These are phyloP conservation scores for Pseudogymnoascus sp. DNA, from an alignment of 2,329 filamentous ascomycete species.

Conservation along the genomic window DNA sequence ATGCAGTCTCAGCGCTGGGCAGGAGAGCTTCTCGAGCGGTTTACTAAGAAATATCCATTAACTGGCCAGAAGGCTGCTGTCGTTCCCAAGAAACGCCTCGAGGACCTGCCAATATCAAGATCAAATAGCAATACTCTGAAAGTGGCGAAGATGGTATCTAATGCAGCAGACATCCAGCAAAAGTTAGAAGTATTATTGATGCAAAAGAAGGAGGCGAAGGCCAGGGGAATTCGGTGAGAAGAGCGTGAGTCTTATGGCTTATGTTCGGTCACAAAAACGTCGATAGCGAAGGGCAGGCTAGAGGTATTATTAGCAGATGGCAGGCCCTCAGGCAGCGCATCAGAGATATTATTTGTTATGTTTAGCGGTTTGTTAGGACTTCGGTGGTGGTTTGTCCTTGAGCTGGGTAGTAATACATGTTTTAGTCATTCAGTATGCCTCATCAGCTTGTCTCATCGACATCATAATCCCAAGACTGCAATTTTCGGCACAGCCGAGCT, in stretches of 20 bases:
- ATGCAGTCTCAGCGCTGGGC: slow-evolving; percentile 10
- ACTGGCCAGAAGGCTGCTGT: slow-evolving; percentile 22
- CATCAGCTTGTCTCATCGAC: background rate
- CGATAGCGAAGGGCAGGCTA: background rate
- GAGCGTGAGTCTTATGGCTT: background rate
- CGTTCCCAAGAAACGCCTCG: slow-evolving; percentile 10
- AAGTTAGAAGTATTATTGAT: slow-evolving; percentile 22
- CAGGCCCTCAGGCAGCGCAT: background rate
- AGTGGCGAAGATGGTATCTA: background rate
- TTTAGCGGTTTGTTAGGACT: background rate
- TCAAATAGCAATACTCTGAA: background rate
- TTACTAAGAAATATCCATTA: slow-evolving; percentile 25
- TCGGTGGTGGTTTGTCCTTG: background rate
- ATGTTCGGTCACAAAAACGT: background rate
- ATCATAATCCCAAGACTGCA: background rate
- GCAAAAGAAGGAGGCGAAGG: slow-evolving; percentile 21
- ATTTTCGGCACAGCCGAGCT: background rate
- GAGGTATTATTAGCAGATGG: background rate
- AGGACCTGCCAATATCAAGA: background rate
- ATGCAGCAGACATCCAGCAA: slow-evolving; percentile 23
- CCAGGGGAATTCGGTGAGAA: background rate
- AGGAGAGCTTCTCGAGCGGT: background rate
- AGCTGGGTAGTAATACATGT: background rate
- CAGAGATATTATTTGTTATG: background rate
- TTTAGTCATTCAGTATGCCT: background rate